Base-by-base conservation (phyloP, 2,329 filamentous ascomycete genomes). In the Colletotrichum liaoningense region DNA sequence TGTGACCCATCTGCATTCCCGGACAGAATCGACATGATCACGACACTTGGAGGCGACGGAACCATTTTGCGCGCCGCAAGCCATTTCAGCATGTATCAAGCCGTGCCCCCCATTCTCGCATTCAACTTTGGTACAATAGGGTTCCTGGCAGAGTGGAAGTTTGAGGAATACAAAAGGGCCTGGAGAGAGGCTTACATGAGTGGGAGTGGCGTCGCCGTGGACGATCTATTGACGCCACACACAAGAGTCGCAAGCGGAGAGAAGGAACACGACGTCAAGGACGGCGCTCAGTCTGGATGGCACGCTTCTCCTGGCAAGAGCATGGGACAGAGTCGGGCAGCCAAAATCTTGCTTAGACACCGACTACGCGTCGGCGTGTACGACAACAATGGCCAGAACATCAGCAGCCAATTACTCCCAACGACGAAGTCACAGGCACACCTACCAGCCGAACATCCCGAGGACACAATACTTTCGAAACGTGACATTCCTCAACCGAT, bases 81-180 rank as follows among this genome's bases (percentile, higher is more conserved):
- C 67, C 88, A 79, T 24, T 79, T 97, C 84, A 95, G 95, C 72
- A 93, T 94, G 49, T 92, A 94, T 57, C 87, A 89, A 2, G 91
- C 91, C 56, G 96, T 99, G 0, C 97, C 97, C 0, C 97, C 97
- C 0, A 93, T 99, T 42, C 86, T 99, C 8, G 95, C 94, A 1
- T 99, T 99, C 80, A 97, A 95, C 80, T 98, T 99, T 94, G 97
- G 97, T 6, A 97, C 96, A 0, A 86, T 99, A 1, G 97, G 97
- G 0, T 99, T 99, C 77, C 85, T 99, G 8, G 95, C 96, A 19
- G 96, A 98, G 83, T 99, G 96, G 95, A 97, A 97, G 78, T 98
- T 98, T 80, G 88, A 88, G 7, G 95, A 98, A 78, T 94, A 97
- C 84, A 98, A 98, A 83, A 90, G 94, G 62, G 97, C 97, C 0